Percentiles rank a stretch among this genome's conserved stretches.
Conservation (phyloP, 345 rosid genomes). For the Reutealis trisperma region DNA sequence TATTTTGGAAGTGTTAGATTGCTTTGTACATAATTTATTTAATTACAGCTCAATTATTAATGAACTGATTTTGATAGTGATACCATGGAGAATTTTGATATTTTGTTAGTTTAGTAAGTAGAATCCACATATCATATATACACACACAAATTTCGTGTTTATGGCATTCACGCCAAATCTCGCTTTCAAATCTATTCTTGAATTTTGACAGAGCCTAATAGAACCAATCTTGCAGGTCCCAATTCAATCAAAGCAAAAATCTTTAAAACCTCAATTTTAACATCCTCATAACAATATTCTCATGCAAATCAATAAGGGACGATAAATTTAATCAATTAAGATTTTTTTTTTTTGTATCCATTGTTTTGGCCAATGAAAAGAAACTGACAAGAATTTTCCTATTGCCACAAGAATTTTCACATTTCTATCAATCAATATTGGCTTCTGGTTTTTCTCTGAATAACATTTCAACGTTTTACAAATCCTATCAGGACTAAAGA, state of each 20-base stretch:
- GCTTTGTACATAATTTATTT: not conserved
- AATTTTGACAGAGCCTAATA: not conserved
- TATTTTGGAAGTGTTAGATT: too few species aligned
- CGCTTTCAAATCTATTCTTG: not conserved
- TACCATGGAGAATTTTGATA: not conserved
- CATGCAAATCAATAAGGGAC: too few species aligned
- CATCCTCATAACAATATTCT: not conserved
- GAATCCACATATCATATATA: constrained; percentile 13
- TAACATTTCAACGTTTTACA: not conserved
- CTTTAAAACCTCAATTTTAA: not conserved
- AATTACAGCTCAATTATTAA: not conserved
- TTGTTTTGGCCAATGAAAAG: too few species aligned
- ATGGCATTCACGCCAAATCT: constrained; percentile 6
- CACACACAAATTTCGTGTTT: not conserved
- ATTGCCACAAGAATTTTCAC: not conserved
- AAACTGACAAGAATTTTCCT: too few species aligned
- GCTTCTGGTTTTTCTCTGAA: not conserved
- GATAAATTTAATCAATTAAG: too few species aligned
- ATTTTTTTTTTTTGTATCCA: too few species aligned
- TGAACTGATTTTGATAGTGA: constrained; percentile 6
- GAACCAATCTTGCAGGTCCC: not conserved
- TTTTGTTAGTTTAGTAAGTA: not conserved
- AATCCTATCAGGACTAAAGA: not conserved
- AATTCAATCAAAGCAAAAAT: too few species aligned
- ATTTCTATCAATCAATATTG: constrained; percentile 15